A percentile compares a stretch with the other conserved stretches of the same genome.
These are phyloP conservation scores for Nidula microcarpa DNA, from an alignment of 768 basidiomycete genomes.

Conservation along the genomic window DNA sequence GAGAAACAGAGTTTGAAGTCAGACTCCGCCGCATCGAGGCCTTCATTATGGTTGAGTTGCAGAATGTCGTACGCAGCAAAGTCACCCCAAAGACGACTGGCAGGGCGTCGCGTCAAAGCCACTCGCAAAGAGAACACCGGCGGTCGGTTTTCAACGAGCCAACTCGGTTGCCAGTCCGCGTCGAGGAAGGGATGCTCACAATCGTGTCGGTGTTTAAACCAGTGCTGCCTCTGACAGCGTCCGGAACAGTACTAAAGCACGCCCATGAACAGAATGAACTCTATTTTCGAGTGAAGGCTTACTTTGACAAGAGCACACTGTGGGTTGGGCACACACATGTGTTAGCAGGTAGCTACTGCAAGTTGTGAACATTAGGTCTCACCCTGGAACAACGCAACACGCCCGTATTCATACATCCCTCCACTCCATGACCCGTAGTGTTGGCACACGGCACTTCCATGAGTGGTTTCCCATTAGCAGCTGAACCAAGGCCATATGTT, in stretches of 20 bases:
- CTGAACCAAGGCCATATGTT: constrained; percentile 25
- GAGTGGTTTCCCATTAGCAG: constrained; percentile 11
- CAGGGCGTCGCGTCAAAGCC: constrained; percentile 4
- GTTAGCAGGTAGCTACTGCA: not conserved
- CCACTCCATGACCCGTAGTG: constrained; percentile 1
- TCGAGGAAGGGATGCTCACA: constrained; percentile 27
- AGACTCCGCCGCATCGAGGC: constrained; percentile 8
- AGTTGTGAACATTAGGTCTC: not conserved
- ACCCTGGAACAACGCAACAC: constrained; percentile 25
- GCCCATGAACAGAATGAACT: not conserved
- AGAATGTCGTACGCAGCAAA: constrained; percentile 29
- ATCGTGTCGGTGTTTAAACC: constrained; percentile 27
- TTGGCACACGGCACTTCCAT: constrained; percentile 17
- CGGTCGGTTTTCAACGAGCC: constrained; percentile 23
- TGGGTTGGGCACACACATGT: not conserved
- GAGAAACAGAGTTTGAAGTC: constrained; percentile 31
- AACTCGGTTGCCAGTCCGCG: constrained; percentile 27
- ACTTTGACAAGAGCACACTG: constrained; percentile 19
- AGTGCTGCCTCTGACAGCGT: constrained; percentile 30
- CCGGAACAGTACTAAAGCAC: constrained; percentile 27
- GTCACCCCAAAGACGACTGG: constrained; percentile 15
- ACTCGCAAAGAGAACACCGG: constrained; percentile 12
- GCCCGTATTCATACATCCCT: constrained; percentile 13
- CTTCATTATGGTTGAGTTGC: constrained; percentile 25
- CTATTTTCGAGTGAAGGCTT: not conserved